Base-by-base conservation (phyloP, 208 protist genomes). In the Wallacemonas sp. region DNA sequence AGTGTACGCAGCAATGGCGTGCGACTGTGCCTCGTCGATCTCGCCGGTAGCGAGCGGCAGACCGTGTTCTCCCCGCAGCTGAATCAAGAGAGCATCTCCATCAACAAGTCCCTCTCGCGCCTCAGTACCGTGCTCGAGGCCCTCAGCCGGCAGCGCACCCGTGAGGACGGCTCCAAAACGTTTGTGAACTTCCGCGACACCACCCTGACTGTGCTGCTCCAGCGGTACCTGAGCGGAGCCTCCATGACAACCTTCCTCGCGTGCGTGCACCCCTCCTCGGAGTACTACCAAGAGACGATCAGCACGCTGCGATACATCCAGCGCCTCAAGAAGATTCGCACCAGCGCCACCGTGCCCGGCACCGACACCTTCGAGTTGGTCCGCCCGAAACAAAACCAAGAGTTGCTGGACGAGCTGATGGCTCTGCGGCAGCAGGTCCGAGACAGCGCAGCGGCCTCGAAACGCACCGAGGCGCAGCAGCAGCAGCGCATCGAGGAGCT, bases 171-270 rank as follows among this genome's bases (percentile, higher is more conserved):
- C 43, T 72, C 60, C 19, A 38, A 39, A 11, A 72, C 74, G 12
- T 96, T 89, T 47, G 90, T 96, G 0, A 96, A 94, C 70, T 96
- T 93, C 60, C 76, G 90, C 30, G 90, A 94, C 64, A 90, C 87
- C 23, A 92, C 88, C 5, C 73, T 96, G 29, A 96, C 90, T 16
- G 86, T 93, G 52, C 78, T 96, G 36, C 80, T 96, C 26, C 88
- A 96, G 76, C 83, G 90, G 19, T 96, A 96, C 74, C 68, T 96
- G 26, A 83, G 71, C 26, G 87, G 90, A 1, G 70, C 84, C 23
- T 94, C 87, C 12, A 73, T 82, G 68, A 96, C 90, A 3, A 90
- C 85, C 17, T 96, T 96, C 66, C 74, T 96, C n/a, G 87, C 87
- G 17, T 96, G 90, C 62, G 81, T 96, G 39, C 90, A 96, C 52